Evolutionary conservation across 495 filamentous ascomycete species (phyloP).

Genomic region (Neurospora sp.): DNA sequence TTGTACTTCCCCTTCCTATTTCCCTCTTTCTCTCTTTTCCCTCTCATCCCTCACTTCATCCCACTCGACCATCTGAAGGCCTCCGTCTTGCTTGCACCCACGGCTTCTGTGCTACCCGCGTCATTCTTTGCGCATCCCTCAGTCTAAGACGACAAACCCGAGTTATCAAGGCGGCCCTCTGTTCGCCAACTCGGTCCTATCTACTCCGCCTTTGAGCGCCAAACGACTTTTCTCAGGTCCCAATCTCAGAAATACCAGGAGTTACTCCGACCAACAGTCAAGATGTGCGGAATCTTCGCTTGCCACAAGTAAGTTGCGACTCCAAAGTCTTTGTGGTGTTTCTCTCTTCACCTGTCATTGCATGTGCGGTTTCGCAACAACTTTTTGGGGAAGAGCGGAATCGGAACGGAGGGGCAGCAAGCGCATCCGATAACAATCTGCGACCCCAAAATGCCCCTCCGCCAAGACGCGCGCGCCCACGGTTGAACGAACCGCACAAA

Average conservation of each 20-base stretch:
- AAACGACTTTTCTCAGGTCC: conserved; percentile 6
- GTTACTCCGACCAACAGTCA: conserved; percentile 11
- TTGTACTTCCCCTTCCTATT: neutral
- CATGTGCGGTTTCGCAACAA: conserved; percentile 5
- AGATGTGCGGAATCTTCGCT: conserved; percentile 82
- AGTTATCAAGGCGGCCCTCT: conserved; percentile 17
- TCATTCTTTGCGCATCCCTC: neutral
- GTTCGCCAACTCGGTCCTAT: conserved; percentile 11
- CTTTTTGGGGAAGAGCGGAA: neutral
- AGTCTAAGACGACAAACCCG: neutral
- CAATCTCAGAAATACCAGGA: neutral
- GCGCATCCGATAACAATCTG: neutral
- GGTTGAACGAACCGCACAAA: neutral
- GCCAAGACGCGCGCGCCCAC: conserved; percentile 1
- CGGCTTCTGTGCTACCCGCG: conserved; percentile 3
- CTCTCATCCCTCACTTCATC: conserved; percentile 11
- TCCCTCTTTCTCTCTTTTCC: conserved; percentile 14
- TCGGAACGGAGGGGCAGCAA: conserved; percentile 23
- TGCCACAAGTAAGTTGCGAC: conserved; percentile 65
- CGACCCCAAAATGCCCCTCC: conserved; percentile 9
- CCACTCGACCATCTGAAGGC: conserved; percentile 14
- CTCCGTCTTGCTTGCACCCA: conserved; percentile 3
- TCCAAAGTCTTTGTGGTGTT: conserved; percentile 1
- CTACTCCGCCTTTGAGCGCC: conserved; percentile 19
- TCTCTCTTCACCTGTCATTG: neutral